Percentiles rank a stretch among this genome's conserved stretches.
These are phyloP conservation scores for Cordyceps cicadae DNA, from an alignment of 2,329 filamentous ascomycete genomes.

Conservation along the genomic window DNA sequence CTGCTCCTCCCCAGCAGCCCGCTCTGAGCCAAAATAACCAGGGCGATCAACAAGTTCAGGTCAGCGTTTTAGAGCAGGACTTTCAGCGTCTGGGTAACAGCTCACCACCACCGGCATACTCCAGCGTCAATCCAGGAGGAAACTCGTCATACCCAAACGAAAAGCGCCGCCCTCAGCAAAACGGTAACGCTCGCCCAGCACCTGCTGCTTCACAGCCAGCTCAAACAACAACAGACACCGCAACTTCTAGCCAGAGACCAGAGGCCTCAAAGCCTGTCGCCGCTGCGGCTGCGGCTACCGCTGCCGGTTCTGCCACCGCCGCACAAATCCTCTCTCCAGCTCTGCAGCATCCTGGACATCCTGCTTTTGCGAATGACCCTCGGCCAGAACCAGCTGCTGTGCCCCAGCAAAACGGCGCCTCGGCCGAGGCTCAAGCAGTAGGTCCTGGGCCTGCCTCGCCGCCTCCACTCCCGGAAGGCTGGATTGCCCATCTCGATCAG, in stretches of 20 bases:
- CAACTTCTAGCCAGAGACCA: conserved; percentile 15
- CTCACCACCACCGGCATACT: conserved; percentile 92
- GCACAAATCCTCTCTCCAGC: conserved; percentile 29
- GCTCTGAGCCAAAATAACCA: conserved; percentile 19
- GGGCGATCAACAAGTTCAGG: conserved; percentile 34
- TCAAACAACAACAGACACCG: conserved; percentile 25
- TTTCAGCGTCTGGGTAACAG: conserved; percentile 74
- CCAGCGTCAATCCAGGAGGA: conserved; percentile 54
- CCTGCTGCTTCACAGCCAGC: conserved; percentile 21
- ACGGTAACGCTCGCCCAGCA: conserved; percentile 15
- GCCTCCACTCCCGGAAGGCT: conserved; percentile 89
- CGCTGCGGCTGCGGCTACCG: conserved; percentile 17
- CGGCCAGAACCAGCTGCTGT: conserved; percentile 46
- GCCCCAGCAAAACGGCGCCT: conserved; percentile 25
- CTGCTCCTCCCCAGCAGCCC: conserved; percentile 34
- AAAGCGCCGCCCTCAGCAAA: conserved; percentile 52
- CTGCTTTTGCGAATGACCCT: conserved; percentile 82
- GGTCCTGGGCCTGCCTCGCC: conserved; percentile 62
- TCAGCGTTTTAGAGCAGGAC: conserved; percentile 75
- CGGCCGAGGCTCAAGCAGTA: conserved; percentile 14
- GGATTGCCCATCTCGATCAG: conserved; percentile 94
- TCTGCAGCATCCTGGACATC: conserved; percentile 60
- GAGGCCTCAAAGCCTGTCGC: conserved; percentile 12
- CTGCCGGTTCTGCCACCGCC: conserved; percentile 24
- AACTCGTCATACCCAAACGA: conserved; percentile 65